Conservation (phyloP, 306 rosid species). For the Pyrus communis region DNA sequence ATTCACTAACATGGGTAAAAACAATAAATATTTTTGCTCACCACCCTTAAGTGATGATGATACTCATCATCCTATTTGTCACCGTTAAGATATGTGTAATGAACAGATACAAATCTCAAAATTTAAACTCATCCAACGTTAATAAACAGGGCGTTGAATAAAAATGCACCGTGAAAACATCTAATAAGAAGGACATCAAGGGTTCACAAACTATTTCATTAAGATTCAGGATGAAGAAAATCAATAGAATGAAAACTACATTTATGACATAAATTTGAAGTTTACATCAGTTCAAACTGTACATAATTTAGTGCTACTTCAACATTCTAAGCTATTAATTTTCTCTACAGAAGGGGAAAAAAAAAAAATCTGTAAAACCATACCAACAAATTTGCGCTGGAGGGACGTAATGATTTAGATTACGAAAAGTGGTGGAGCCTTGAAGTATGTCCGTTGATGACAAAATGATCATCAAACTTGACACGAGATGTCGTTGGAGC, state of each 20-base stretch:
- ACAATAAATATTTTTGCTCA: too few species aligned
- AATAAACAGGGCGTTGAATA: too few species aligned
- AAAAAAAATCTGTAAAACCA: not conserved
- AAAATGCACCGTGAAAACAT: too few species aligned
- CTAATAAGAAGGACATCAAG: not conserved
- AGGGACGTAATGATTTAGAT: not conserved
- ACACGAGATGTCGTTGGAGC: constrained; percentile 56
- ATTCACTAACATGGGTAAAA: not conserved
- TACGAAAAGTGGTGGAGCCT: constrained; percentile 2
- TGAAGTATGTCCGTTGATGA: not conserved
- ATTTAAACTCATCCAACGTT: too few species aligned
- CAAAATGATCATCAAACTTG: constrained; percentile 3
- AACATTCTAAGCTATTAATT: not conserved
- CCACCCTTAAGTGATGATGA: too few species aligned
- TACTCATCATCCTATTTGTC: too few species aligned
- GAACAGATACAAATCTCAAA: too few species aligned
- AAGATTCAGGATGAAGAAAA: not conserved
- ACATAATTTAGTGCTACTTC: not conserved
- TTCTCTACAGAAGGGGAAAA: not conserved
- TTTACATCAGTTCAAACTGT: not conserved
- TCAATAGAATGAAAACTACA: not conserved
- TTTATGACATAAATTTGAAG: not conserved
- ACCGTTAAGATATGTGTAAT: too few species aligned
- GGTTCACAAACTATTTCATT: not conserved
- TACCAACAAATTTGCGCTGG: not conserved